Conservation (phyloP, 2,329 filamentous ascomycete species). For the Fusarium penzigii region DNA sequence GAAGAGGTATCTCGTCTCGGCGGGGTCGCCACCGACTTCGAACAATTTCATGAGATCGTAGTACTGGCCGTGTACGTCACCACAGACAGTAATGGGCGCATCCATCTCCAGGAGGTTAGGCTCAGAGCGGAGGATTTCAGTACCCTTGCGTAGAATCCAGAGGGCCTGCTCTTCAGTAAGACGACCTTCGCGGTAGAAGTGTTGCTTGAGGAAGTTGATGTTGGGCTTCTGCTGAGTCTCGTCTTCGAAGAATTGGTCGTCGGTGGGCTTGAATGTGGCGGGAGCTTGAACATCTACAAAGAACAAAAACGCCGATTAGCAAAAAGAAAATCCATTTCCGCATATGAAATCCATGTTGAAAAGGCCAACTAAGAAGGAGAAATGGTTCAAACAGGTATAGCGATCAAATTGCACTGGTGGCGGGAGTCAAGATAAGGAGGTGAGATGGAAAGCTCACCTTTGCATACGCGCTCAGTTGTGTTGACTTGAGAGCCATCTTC, state of each 20-base stretch:
- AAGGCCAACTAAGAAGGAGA: neutral
- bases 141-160: constrained; percentile 89
- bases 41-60: constrained; percentile 99
- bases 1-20: constrained; percentile 96
- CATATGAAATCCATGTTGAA: neutral
- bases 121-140: constrained; percentile 83
- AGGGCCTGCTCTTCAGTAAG: constrained; percentile 96
- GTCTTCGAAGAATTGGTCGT: constrained; percentile 92
- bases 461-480: constrained; percentile 94
- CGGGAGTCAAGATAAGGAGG: constrained; percentile 18
- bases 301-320: constrained; percentile 19
- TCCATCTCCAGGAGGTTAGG: constrained; percentile 99
- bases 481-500: constrained; percentile 95
- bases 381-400: neutral
- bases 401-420: constrained; percentile 12
- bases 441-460: constrained; percentile 63
- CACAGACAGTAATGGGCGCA: constrained; percentile 96
- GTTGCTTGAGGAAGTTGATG: constrained; percentile 92
- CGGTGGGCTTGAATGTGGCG: constrained; percentile 86
- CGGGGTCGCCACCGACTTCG: constrained; percentile 94
- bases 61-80: constrained; percentile 98
- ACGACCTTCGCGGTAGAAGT: constrained; percentile 96
- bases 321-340: constrained; percentile 2
- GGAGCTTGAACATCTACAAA: constrained; percentile 90
- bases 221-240: constrained; percentile 86